phyloP scores from a whole-genome alignment of 2,329 filamentous ascomycete species.

The Colletotrichum sp. region DNA sequence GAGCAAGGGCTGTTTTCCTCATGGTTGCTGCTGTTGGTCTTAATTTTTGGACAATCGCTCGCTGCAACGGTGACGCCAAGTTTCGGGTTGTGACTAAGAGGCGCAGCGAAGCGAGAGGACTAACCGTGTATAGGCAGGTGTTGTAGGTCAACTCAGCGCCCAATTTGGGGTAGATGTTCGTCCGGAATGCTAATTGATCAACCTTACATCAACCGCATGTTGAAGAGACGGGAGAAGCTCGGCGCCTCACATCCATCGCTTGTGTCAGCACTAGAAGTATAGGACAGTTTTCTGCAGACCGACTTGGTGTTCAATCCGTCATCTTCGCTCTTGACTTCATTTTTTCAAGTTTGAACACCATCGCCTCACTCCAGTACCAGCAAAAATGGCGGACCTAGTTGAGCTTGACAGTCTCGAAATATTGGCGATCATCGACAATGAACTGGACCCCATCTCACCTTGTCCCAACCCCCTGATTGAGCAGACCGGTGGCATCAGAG shows the following conservation, averaged over 20 bases:
- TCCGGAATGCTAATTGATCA: neutral
- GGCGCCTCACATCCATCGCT: neutral
- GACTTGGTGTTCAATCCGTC: neutral
- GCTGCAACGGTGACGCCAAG: neutral
- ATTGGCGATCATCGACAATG: conserved; percentile 57
- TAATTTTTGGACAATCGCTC: neutral
- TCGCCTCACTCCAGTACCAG: neutral
- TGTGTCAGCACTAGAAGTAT: neutral
- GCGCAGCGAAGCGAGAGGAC: neutral
- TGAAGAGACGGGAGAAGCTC: neutral
- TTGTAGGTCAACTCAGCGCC: neutral
- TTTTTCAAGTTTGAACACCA: neutral
- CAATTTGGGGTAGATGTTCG: neutral
- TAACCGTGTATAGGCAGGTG: neutral
- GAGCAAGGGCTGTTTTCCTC: neutral
- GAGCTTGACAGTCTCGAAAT: conserved; percentile 44
- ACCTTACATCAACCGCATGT: neutral
- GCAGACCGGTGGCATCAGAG: conserved; percentile 44
- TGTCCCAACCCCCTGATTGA: conserved; percentile 45
- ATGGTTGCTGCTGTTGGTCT: neutral
- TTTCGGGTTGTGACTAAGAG: neutral
- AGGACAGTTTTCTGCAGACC: neutral
- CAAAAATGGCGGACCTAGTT: neutral
- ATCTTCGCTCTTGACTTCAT: neutral
- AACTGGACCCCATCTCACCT: conserved; percentile 56